Conservation (phyloP, 2,329 filamentous ascomycete genomes). For the Ophioceras dolichostomum region DNA sequence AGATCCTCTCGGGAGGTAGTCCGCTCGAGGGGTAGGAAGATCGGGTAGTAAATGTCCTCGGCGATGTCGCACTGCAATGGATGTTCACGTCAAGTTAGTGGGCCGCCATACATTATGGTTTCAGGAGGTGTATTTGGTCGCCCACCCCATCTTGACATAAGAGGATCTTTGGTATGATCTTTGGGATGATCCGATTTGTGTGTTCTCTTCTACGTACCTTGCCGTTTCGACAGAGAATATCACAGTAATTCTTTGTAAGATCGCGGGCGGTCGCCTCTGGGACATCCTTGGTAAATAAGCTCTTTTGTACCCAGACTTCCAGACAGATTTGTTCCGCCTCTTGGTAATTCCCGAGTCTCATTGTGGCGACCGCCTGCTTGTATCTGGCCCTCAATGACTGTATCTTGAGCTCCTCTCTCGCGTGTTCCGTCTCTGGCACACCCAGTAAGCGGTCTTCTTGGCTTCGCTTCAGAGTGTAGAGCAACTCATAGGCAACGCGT, state of each 20-base stretch:
- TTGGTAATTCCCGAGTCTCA: slow-evolving; percentile 2
- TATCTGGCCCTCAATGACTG: slow-evolving; percentile 1
- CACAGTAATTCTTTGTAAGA: slow-evolving; percentile 4
- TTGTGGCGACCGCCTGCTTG: slow-evolving; percentile 3
- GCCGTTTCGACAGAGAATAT: slow-evolving; percentile 2
- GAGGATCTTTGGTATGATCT: too few relatives aligned
- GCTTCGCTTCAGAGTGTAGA: too few relatives aligned
- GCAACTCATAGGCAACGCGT: too few relatives aligned
- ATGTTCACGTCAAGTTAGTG: too few relatives aligned
- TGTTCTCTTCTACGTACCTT: too few relatives aligned
- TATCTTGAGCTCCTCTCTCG: neutral
- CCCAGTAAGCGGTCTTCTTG: too few relatives aligned
- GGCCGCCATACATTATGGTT: too few relatives aligned
- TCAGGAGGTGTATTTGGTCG: too few relatives aligned
- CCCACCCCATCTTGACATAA: too few relatives aligned
- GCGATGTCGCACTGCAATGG: slow-evolving; percentile 1
- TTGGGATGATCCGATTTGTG: too few relatives aligned
- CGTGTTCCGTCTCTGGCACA: neutral
- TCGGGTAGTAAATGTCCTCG: slow-evolving; percentile 1
- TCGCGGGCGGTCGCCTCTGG: neutral
- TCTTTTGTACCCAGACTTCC: slow-evolving; percentile 2
- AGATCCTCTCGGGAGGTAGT: slow-evolving; percentile 2
- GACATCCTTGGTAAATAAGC: neutral
- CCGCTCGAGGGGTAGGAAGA: too few relatives aligned
- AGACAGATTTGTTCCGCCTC: slow-evolving; percentile 2